Base-by-base conservation (phyloP, 768 basidiomycete genomes). In the Serendipita vermifera region DNA sequence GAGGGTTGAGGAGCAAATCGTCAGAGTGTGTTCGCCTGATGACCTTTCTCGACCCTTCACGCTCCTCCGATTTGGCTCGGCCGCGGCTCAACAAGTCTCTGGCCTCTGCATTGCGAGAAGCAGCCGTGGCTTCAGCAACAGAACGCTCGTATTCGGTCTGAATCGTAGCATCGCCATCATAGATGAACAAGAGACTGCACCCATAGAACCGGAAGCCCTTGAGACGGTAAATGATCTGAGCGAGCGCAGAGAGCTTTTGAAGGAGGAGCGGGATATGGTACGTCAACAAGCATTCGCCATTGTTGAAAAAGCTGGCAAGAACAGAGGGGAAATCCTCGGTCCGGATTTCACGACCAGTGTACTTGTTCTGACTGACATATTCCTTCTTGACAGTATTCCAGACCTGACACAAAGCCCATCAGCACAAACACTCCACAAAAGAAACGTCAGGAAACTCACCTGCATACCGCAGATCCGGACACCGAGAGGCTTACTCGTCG, bases 121-220 rank as follows among this genome's bases (percentile, higher is more conserved):
- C 39, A 17, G 35, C 15, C 22, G 38, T 17, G 46, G 82, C 75
- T 60, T 88, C 87, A 40, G 77, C 70, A 4, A 76, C 75, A 36
- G 76, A 78, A 9, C 75, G 67, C 15, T 80, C 75, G 66, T 85
- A 82, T 17, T 74, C 76, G 62, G 88, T 84, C 69, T 98, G 96
- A 1, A 81, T 77, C 62, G 92, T 89, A 39, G 73, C 76, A 66
- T 98, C 93, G 38, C 96, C 96, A 65, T 99, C 96, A 68, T 99
- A 99, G 65, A 98, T 94, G 66, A 98, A 79, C 54, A 99, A 80
- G 41, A 99, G 79, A 61, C 87, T 91, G 70, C 94, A 97, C 13
- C 96, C 96, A 66, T 99, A 99, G 70, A 99, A 98, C 48, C 96
- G 82, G 71, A 88, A 99, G n/a, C 96, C 91, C 63, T 85, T 87